Conservation (phyloP, 2,329 filamentous ascomycete genomes). For the Colletotrichum navitas region DNA sequence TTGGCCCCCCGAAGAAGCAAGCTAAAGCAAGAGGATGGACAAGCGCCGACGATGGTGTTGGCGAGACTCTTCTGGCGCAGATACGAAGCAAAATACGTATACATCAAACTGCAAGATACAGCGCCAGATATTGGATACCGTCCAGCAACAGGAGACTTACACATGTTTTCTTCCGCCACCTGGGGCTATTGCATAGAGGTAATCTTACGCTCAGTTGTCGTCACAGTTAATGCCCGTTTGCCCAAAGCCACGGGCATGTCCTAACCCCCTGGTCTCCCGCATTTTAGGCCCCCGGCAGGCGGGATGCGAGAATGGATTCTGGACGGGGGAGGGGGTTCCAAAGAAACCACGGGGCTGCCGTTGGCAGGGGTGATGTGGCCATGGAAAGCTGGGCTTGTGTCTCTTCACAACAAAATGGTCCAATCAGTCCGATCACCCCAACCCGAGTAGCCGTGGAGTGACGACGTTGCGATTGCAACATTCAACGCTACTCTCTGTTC, state of each 20-base stretch:
- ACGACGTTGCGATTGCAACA: constrained; percentile 29
- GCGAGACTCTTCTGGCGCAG: not conserved
- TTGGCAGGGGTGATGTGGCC: constrained; percentile 9
- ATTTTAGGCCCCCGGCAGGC: constrained; percentile 26
- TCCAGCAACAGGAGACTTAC: constrained; percentile 40
- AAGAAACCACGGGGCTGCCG: constrained; percentile 19
- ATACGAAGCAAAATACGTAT: constrained; percentile 3
- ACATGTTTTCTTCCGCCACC: constrained; percentile 31
- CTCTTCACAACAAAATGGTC: constrained; percentile 22
- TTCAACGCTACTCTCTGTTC: constrained; percentile 25
- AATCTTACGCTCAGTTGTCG: not conserved
- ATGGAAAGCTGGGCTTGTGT: constrained; percentile 27
- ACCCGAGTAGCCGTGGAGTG: constrained; percentile 20
- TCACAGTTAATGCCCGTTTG: constrained; percentile 13
- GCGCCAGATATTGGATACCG: not conserved
- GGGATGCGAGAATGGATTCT: constrained; percentile 32
- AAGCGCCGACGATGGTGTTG: constrained; percentile 6
- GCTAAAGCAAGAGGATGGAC: constrained; percentile 12
- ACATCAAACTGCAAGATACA: not conserved
- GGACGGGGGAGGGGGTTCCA: constrained; percentile 9
- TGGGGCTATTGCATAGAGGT: not conserved
- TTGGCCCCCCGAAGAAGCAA: constrained; percentile 29
- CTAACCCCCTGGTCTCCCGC: constrained; percentile 32
- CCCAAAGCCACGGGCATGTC: constrained; percentile 16
- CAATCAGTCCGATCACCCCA: constrained; percentile 20